Evolutionary conservation across 768 basidiomycete species (phyloP), one percentile per base, ranked within the genome.

Genomic region (Neoboletus magnificus): DNA sequence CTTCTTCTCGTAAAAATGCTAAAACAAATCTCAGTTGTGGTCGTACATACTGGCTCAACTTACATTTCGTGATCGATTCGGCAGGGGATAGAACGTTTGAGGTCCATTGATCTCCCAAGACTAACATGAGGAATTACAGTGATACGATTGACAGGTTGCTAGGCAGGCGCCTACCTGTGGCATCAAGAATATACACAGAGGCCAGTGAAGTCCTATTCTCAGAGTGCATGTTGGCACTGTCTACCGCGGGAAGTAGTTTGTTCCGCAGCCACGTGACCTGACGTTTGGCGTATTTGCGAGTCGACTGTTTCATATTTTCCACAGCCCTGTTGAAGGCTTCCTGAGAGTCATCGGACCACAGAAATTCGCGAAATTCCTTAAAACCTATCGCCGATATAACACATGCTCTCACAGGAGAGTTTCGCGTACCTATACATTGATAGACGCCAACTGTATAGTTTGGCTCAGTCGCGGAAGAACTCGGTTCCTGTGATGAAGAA

Each of bases 201-300:
- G 74, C 72, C n/a, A 61, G 56, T 12, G 70, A 64, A 41, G 48
- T 13, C 20, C 49, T 22, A 29, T 61, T 64, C 30, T 61, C 60
- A 10, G 69, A 72, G 20, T 73, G 61, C 11, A 64, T 60, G 52
- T 83, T 82, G 12, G 66, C 62, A 50, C 82, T 83, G 33, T 78
- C 66, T 15, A 87, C 73, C 4, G 82, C 85, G 3, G 94, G 95
- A 35, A 97, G 70, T 15, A 98, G 72, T 71, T 97, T 96, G 67
- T 92, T 92, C 37, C 83, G 79, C 45, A 98, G 86, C 97, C 97
- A 99, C 35, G 87, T 84, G 40, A 95, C 78, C 69, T 99, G 97
- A 37, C 87, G 78, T 66, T 89, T 92, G 0, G 97, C 92, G 67
- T 98, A 99, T 71, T 93, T 88, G 22, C 89, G 77, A 9, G 95